Base-by-base conservation (phyloP, 257 asterid species). In the Orobanche coerulescens region DNA sequence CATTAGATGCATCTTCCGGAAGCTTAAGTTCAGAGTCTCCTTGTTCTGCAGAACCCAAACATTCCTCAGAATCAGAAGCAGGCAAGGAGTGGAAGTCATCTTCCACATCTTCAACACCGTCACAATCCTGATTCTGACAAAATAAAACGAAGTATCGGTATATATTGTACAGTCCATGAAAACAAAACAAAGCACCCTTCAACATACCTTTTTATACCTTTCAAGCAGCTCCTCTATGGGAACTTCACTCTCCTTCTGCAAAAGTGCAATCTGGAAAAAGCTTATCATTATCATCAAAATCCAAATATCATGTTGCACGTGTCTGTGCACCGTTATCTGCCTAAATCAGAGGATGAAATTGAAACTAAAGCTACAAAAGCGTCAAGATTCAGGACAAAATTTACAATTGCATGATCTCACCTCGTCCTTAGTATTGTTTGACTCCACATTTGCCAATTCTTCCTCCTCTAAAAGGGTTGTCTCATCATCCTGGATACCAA, bases 391-490 rank as follows among this genome's bases (percentile, higher is more conserved):
- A 54, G 44, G 62, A 62, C 14, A 57, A 12, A 62, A 61, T 40
- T 22, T 64, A 25, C 51, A 13, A 43, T 34, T 58, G 31, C 39
- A 12, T 30, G 64, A 53, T 48, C 40, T 73, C 69, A 78, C 98
- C 95, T 93, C 98, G 59, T 86, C 87, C 12, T 10, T 56, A 44
- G 73, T 54, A 73, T 76, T 76, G 50, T 64, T 70, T 20, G 79
- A 39, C 61, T 93, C 97, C 6, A 78, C 88, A 70, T 86, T 76
- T 36, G 91, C 94, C 54, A 86, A 70, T 67, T 87, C 88, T 71
- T 93, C 98, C 79, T 93, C 97, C 85, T 89, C 97, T 60, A 73
- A 42, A 72, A 93, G 78, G 48, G 98, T 89, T 46, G 97, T 78
- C 75, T 93, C 98, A 51, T 93, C 98, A 79, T 89, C 98, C 98